These are phyloP conservation scores for Rhodotorula sp. DNA, from an alignment of 1,284 basidiomycete genomes.

Conservation along the genomic window DNA sequence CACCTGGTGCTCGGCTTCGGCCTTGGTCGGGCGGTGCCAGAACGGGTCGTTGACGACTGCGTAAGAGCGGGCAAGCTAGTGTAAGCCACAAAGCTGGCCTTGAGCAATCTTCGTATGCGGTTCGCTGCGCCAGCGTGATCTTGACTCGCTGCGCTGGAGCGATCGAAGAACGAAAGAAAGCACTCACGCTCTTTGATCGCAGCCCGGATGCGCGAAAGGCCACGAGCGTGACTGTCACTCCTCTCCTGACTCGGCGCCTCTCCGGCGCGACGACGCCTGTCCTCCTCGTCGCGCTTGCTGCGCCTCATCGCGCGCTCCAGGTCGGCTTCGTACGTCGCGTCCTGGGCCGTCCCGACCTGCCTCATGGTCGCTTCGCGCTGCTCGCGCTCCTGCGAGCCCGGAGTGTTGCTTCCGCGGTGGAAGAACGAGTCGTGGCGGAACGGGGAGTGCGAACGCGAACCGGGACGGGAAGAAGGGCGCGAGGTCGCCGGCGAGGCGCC, in stretches of 20 bases:
- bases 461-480: background rate
- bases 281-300: constrained; percentile 7
- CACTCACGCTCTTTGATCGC: constrained; percentile 16
- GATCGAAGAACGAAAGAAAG: no score
- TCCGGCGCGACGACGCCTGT: background rate
- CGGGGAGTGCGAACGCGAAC: background rate
- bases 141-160: no score
- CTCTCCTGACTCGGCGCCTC: background rate
- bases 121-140: no score
- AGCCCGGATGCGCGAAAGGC: constrained; percentile 5
- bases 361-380: constrained; percentile 4
- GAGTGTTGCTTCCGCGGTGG: background rate
- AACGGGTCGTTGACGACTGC: constrained; percentile 30
- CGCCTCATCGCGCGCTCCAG: constrained; percentile 15
- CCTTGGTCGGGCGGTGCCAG: constrained; percentile 23
- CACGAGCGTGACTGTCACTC: constrained; percentile 1
- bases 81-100: background rate
- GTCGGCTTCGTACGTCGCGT: constrained; percentile 17
- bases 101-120: no score
- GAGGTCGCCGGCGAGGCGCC: background rate
- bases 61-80: no score
- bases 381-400: background rate
- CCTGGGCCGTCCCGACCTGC: constrained; percentile 19
- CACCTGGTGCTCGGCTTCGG: constrained; percentile 11
- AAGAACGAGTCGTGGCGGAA: constrained; percentile 12